Base-by-base conservation (phyloP, 1,139 yeast species). In the Debaryomyces robertsiae region DNA sequence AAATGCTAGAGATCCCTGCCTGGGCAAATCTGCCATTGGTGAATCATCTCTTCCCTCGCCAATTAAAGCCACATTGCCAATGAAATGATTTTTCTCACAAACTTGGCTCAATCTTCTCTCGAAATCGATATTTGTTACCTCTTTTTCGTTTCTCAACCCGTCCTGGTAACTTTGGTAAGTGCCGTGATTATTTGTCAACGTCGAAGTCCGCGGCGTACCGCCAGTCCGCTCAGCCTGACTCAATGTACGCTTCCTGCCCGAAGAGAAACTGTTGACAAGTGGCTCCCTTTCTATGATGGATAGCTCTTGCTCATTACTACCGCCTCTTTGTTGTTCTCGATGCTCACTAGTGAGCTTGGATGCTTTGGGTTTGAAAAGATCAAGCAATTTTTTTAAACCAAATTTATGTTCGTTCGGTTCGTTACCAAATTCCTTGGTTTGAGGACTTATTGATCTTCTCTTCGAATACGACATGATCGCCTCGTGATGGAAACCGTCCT, bases 101-200 rank as follows among this genome's bases (percentile, higher is more conserved):
- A 57, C 57, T 5, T 63, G 56, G 36, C 61, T 57, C 45, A 59
- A 53, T 41, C 73, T 50, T 43, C 66, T 52, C 46, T 68, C 73
- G 27, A 66, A 40, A 38, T 59, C 65, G 41, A 58, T 61, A 25
- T 49, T 51, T 19, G 53, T 44, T 30, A 61, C 66, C 30, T 65
- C 65, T 9, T 54, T 54, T 14, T 57, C 53, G 0, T 58, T 52
- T 37, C 56, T 55, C 13, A 65, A 42, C 35, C 52, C 54, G 23
- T 55, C 55, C 32, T 56, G 54, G 39, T 57, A 58, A 6, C 56
- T 52, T 43, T 58, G 62, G 45, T 68, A 68, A 4, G 60, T 49
- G 7, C 63, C 61, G 27, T 48, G 38, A 29, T 46, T 50, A 38
- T 41, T 46, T 10, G 42, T 42, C 30, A 55, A 41, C 1, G 63